Evolutionary conservation across 2,329 filamentous ascomycete species (phyloP).

Genomic region (Chaetomium sp.): DNA sequence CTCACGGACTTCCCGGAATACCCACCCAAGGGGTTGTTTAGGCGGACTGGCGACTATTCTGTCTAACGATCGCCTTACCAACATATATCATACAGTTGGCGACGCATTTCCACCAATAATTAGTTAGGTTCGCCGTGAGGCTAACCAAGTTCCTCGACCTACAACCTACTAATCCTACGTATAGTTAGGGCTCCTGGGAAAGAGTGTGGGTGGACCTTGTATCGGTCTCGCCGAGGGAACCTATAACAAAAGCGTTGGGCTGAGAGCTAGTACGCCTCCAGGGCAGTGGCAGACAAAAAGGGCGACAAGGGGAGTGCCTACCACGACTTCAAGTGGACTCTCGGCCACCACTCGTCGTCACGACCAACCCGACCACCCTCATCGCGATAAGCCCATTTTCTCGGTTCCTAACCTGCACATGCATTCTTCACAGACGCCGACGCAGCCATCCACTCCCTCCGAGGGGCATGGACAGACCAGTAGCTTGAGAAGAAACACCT

Average conservation of each 20-base stretch:
- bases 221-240: constrained; percentile 19
- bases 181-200: constrained; percentile 16
- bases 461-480: constrained; percentile 3
- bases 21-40: too few relatives aligned
- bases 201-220: constrained; percentile 14
- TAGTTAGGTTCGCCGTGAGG: too few relatives aligned
- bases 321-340: constrained; percentile 12
- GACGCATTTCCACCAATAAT: too few relatives aligned
- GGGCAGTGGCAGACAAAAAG: constrained; percentile 12
- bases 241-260: constrained; percentile 12
- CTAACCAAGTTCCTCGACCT: too few relatives aligned
- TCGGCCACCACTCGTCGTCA: constrained; percentile 4
- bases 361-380: constrained; percentile 13
- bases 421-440: not conserved
- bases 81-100: too few relatives aligned
- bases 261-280: constrained; percentile 16
- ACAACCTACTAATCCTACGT: too few relatives aligned
- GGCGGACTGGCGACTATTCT: too few relatives aligned
- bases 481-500: not conserved
- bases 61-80: too few relatives aligned
- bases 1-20: too few relatives aligned
- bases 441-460: constrained; percentile 5
- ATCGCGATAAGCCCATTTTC: constrained; percentile 7
- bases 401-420: constrained; percentile 3
- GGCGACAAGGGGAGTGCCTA: constrained; percentile 9